Conservation (phyloP, 2,329 filamentous ascomycete species). For the Mariannaea sp. region DNA sequence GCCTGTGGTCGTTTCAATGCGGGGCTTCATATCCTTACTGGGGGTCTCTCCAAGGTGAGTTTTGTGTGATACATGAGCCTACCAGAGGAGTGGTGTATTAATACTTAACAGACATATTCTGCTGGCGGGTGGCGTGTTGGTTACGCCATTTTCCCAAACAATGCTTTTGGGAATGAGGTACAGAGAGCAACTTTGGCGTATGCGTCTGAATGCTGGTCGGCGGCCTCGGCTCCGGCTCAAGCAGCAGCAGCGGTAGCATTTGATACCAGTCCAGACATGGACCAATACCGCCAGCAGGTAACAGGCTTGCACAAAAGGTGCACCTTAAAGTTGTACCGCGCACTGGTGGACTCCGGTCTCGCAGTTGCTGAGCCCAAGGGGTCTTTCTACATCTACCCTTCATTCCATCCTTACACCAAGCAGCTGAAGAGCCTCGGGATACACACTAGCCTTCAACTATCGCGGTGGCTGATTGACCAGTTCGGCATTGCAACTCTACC, state of each 20-base stretch:
- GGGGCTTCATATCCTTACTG: background rate
- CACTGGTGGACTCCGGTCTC: background rate
- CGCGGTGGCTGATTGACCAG: conserved; percentile 6
- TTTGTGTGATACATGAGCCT: background rate
- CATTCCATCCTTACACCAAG: conserved; percentile 3
- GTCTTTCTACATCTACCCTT: conserved; percentile 9
- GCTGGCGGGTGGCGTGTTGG: conserved; percentile 8
- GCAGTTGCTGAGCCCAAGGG: conserved; percentile 3
- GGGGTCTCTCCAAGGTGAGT: conserved; percentile 2
- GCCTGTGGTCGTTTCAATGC: background rate
- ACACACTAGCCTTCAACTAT: background rate
- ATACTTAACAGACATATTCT: conserved; percentile 1
- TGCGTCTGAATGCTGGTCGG: conserved; percentile 11
- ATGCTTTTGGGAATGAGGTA: background rate
- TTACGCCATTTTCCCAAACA: background rate
- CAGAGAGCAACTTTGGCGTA: conserved; percentile 2
- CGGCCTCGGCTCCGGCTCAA: conserved; percentile 7
- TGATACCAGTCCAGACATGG: background rate
- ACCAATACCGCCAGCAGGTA: conserved; percentile 2
- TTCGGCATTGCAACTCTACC: conserved; percentile 5
- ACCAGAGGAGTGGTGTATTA: background rate
- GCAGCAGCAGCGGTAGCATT: conserved; percentile 6
- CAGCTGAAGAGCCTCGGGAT: background rate
- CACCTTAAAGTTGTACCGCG: conserved; percentile 1
- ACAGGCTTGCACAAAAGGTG: background rate